Conservation (phyloP, 805 yeast species). For the Saccharomyces paradoxus region DNA sequence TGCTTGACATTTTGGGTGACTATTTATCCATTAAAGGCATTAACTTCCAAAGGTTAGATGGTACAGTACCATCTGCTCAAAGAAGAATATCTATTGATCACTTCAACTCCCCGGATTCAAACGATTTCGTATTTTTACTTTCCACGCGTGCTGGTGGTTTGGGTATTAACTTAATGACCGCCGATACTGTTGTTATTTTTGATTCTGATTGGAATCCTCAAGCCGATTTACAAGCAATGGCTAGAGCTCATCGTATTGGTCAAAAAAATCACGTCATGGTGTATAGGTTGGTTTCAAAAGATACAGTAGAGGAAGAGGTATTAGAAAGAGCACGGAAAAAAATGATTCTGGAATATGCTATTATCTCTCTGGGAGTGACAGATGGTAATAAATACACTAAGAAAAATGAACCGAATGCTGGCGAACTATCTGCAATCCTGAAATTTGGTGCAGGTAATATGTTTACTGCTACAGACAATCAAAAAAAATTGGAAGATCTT, state of each 20-base stretch:
- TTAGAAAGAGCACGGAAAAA: constrained; percentile 93
- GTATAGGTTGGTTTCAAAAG: constrained; percentile 94
- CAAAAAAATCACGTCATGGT: constrained; percentile 97
- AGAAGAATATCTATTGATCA: constrained; percentile 94
- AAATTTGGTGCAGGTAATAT: constrained; percentile 98
- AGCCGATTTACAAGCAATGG: constrained; percentile 99
- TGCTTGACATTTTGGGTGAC: constrained; percentile 91
- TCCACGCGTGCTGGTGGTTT: constrained; percentile 98
- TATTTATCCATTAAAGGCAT: constrained; percentile 80
- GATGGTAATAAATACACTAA: constrained; percentile 47
- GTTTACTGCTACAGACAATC: constrained; percentile 94
- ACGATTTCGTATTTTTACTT: constrained; percentile 80
- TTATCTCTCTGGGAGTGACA: constrained; percentile 90
- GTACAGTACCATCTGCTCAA: constrained; percentile 90
- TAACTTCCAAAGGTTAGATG: constrained; percentile 88
- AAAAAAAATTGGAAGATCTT: constrained; percentile 88
- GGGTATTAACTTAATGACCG: constrained; percentile 97
- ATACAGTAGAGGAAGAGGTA: constrained; percentile 96
- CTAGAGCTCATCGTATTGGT: constrained; percentile 99
- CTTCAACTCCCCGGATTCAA: constrained; percentile 87
- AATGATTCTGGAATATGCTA: constrained; percentile 97
- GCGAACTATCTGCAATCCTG: constrained; percentile 84
- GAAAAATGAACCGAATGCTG: constrained; percentile 67
- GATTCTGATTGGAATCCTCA: constrained; percentile 99
- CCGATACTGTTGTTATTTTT: constrained; percentile 95